Base-by-base conservation (phyloP, 1,139 yeast species). In the Hemisphaericaspora xylanilytica region DNA sequence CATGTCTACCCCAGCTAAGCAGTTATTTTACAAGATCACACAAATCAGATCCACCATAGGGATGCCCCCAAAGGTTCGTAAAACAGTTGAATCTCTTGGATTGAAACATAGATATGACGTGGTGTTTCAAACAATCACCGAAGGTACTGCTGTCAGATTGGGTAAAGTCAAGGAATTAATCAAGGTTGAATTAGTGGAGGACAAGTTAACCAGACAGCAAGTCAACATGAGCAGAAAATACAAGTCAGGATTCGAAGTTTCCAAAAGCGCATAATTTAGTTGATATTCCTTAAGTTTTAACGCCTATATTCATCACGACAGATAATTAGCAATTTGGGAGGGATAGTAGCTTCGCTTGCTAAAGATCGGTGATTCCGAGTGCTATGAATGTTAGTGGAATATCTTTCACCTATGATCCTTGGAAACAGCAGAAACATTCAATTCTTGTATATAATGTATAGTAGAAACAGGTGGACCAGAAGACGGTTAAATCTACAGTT, bases 11-110 rank as follows among this genome's bases (percentile, higher is more conserved):
- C 31, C 48, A 11, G 47, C 52, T n/a, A 56, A 55, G 36, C 46
- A 46, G 32, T 44, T 56, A 55, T 63, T 51, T 67, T 71, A 70
- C 53, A 81, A 85, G 64, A 79, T 90, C 46, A 81, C 89, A 16
- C 90, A 88, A 54, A 67, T 75, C 38, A 77, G 95, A 56, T 88
- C 97, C 3, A 75, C 86, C 15, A 89, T 92, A 48, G 97, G 96
- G 1, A 72, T 88, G 56, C 95, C 96, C 16, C 78, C 81, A 41
- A 65, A 73, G 28, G 74, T 77, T 40, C 78, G 84, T 48, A 76
- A 77, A 46, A 81, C 89, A 17, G 78, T 88, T 34, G 65, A 72
- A 43, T 76, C 88, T 3, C 70, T 92, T 45, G 97, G 97, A 0
- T 78, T 92, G 43, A 75, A 72, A 41, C 81, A 75, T 55, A 79